Evolutionary conservation across 495 filamentous ascomycete species (phyloP).

Genomic region (Trichoderma asperelloides): DNA sequence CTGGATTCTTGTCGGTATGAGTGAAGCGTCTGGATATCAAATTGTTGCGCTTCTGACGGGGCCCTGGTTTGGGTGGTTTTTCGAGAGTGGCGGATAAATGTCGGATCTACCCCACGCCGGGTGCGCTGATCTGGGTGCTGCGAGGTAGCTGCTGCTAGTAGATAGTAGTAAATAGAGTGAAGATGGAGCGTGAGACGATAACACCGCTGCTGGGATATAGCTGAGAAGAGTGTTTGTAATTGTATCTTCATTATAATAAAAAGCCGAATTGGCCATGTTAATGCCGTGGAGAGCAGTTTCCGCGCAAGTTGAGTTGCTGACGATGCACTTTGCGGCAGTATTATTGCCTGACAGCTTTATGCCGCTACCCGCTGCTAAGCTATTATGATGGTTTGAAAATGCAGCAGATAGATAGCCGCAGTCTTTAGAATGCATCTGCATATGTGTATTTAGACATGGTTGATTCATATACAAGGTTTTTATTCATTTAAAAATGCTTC

Average conservation of each 20-base stretch:
- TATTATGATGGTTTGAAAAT: not conserved
- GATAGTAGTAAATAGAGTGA: not conserved
- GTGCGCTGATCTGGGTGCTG: not conserved
- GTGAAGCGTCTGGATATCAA: not conserved
- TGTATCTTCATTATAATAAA: not conserved
- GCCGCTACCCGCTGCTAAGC: not conserved
- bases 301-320: not conserved
- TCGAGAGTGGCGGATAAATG: not conserved
- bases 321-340: not conserved
- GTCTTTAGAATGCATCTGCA: not conserved
- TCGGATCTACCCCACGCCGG: constrained; percentile 5
- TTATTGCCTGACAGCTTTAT: not conserved
- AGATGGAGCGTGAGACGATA: not conserved
- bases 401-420: not conserved
- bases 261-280: not conserved
- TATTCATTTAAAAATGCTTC: not conserved
- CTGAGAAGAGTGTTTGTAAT: not conserved
- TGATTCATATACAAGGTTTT: constrained; percentile 10
- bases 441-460: constrained; percentile 14
- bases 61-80: not conserved
- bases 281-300: not conserved
- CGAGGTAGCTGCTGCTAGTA: not conserved
- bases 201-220: not conserved
- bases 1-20: not conserved
- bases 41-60: not conserved